Percentiles rank a stretch among this genome's conserved stretches.
Conservation (phyloP, 768 basidiomycete species). For the Flagelloscypha sp. region DNA sequence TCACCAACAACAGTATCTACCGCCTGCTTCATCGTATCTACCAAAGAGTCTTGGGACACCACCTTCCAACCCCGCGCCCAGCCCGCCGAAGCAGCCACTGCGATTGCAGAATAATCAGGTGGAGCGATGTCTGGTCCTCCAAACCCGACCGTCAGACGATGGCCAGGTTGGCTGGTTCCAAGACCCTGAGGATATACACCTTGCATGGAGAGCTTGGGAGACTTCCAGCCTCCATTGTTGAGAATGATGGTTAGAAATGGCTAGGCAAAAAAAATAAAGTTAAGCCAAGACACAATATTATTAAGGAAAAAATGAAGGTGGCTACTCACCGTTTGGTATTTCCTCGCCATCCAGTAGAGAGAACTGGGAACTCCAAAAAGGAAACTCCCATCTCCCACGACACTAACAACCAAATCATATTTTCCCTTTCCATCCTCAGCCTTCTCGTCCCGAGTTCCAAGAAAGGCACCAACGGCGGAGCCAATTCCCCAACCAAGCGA, state of each 20-base stretch:
- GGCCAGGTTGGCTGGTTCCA: constrained; percentile 36
- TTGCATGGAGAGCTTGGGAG: constrained; percentile 57
- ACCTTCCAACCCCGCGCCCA: constrained; percentile 52
- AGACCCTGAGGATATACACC: constrained; percentile 53
- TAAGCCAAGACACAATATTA: background rate
- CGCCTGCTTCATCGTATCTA: constrained; percentile 35
- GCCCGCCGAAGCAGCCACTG: constrained; percentile 58
- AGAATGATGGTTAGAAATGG: constrained; percentile 65
- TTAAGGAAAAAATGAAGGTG: background rate
- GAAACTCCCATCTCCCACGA: constrained; percentile 67
- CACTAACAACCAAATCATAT: constrained; percentile 46
- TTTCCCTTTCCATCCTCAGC: constrained; percentile 15
- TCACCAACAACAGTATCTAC: constrained; percentile 49
- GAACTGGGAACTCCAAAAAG: constrained; percentile 60
- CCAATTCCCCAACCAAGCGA: constrained; percentile 65
- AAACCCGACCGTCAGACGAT: constrained; percentile 53
- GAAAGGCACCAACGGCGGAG: constrained; percentile 49
- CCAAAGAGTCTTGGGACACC: constrained; percentile 19
- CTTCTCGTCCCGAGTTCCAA: constrained; percentile 30
- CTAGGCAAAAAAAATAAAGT: constrained; percentile 21
- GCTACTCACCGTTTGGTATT: constrained; percentile 57
- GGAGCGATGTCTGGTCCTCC: constrained; percentile 44
- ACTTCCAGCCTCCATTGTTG: constrained; percentile 70
- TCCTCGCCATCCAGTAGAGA: constrained; percentile 66
- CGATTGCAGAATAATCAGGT: constrained; percentile 56